A percentile compares a stretch with the other conserved stretches of the same genome.
These are phyloP conservation scores for Wickerhamomyces queroliae DNA, from an alignment of 805 yeast species.

Conservation along the genomic window DNA sequence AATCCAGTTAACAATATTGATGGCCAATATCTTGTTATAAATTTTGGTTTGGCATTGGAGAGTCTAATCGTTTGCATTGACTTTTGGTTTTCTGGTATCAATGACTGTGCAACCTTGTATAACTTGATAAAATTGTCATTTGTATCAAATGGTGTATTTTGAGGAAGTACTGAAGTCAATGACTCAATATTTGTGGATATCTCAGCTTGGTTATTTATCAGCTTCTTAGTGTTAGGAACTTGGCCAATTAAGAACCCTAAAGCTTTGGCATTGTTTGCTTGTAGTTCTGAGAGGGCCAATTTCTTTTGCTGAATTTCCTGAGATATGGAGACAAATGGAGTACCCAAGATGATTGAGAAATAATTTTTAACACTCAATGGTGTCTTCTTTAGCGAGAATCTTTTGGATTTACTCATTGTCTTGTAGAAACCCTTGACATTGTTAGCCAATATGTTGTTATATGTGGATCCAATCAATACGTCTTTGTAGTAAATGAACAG, in stretches of 20 bases:
- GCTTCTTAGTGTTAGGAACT: constrained; percentile 22
- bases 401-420: constrained; percentile 19
- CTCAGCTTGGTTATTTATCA: not conserved
- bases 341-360: constrained; percentile 25
- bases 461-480: constrained; percentile 9
- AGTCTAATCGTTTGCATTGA: not conserved
- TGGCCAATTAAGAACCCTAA: constrained; percentile 31
- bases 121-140: not conserved
- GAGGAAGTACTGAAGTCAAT: not conserved
- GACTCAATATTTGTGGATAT: not conserved
- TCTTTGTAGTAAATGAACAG: constrained; percentile 7
- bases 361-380: constrained; percentile 14
- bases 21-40: constrained; percentile 63
- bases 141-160: not conserved
- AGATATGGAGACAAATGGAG: constrained; percentile 30
- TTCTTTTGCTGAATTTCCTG: constrained; percentile 24
- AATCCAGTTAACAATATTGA: constrained; percentile 31
- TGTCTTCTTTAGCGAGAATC: constrained; percentile 12
- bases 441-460: constrained; percentile 11
- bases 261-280: constrained; percentile 25
- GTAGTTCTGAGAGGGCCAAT: constrained; percentile 14
- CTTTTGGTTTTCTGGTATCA: not conserved
- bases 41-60: constrained; percentile 31
- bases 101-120: not conserved
- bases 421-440: constrained; percentile 15